Evolutionary conservation across 225 moss, liverwort and hornwort genomes (phyloP), one percentile per base, ranked within the genome.

Genomic region (Lunularia cruciata): DNA sequence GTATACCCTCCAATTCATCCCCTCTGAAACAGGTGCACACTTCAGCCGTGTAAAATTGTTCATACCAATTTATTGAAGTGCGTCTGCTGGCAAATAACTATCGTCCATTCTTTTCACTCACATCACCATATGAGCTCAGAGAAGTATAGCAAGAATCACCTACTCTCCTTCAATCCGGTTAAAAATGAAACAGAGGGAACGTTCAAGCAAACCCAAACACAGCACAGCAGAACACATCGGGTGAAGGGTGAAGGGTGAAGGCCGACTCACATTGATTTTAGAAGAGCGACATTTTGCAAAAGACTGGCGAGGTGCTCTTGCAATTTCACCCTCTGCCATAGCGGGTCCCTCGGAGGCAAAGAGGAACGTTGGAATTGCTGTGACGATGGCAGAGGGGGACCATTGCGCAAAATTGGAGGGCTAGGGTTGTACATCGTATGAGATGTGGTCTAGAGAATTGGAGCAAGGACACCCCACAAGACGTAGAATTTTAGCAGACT

Each of bases 181-280:
- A 12, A 20, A 39, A 6, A 60, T 38, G 2, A 9, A 10, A 56
- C 0, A 56, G 3, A 19, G 31, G 8, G 56, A 11, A 30, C 14
- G 28, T 35, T 19, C 6, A 60, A 9, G 19, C 20, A 30, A 13
- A 28, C 22, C 0, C 36, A 6, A 6, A 64, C 15, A n/a, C 35
- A 8, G 26, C 4, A 53, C 47, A n/a, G 18, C 18, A 62, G 6
- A 27, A 25, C n/a, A n/a, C n/a, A n/a, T n/a, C n/a, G n/a, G n/a
- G n/a, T n/a, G n/a, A n/a, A n/a, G n/a, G n/a, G n/a, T n/a, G n/a
- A n/a, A n/a, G n/a, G n/a, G 34, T 46, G 69, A 56, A 32, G 10
- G 28, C 63, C 57, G 30, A 76, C 80, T 0, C 72, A 81, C 81
- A 82, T 48, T 48, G 82, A 66, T 71, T 42, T 82, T 72, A 82